Evolutionary conservation across 768 basidiomycete genomes (phyloP).

Genomic region (Baorangia bicolor): DNA sequence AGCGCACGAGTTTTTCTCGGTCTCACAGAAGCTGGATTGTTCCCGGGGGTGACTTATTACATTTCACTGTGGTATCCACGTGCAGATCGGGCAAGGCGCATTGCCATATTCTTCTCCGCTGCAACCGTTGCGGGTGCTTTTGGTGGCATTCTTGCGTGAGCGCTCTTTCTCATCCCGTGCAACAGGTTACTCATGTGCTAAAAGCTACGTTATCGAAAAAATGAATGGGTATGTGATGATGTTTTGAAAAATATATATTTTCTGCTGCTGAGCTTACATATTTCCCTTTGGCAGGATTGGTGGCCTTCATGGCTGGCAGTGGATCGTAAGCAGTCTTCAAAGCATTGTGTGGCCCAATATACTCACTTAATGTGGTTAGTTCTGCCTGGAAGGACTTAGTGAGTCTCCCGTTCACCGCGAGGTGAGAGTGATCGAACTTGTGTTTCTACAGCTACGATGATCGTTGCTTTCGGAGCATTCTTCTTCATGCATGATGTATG

Average conservation of each 20-base stretch:
- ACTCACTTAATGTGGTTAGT: slow-evolving; percentile 18
- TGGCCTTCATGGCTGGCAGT: slow-evolving; percentile 37
- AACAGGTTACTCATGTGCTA: not conserved
- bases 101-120: slow-evolving; percentile 66
- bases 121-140: slow-evolving; percentile 54
- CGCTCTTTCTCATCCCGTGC: not conserved
- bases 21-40: slow-evolving; percentile 46
- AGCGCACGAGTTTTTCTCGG: slow-evolving; percentile 46
- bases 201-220: slow-evolving; percentile 36
- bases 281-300: slow-evolving; percentile 14
- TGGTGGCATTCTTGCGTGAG: slow-evolving; percentile 50
- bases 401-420: not conserved
- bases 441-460: too few relatives aligned
- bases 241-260: slow-evolving; percentile 12
- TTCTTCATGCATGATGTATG: slow-evolving; percentile 56
- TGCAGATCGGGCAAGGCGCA: slow-evolving; percentile 54
- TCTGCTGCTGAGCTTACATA: not conserved
- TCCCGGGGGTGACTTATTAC: slow-evolving; percentile 42
- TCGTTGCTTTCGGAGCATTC: slow-evolving; percentile 27
- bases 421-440: too few relatives aligned
- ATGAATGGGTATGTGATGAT: slow-evolving; percentile 34
- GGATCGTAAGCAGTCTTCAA: slow-evolving; percentile 30
- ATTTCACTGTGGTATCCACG: slow-evolving; percentile 62
- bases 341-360: not conserved
- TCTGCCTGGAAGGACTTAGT: slow-evolving; percentile 30